Percentiles rank a stretch among this genome's conserved stretches.
Conservation (phyloP, 495 filamentous ascomycete genomes). For the Viridothelium virens region DNA sequence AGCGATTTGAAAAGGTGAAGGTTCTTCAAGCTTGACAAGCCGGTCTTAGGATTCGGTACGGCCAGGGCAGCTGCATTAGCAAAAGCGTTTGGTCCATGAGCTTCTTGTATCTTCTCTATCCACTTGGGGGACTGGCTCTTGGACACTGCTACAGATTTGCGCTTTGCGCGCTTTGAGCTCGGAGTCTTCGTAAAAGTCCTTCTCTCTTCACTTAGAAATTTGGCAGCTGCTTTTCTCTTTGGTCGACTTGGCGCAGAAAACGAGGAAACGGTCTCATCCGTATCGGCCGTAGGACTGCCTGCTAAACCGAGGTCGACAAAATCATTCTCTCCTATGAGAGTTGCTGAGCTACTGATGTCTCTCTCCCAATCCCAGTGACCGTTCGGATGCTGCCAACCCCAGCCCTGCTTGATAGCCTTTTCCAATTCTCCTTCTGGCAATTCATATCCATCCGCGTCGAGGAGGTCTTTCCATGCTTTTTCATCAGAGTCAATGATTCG, state of each 20-base stretch:
- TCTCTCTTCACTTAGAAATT: slow-evolving; percentile 45
- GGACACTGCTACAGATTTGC: slow-evolving; percentile 8
- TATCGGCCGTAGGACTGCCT: slow-evolving; percentile 19
- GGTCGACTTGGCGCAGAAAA: slow-evolving; percentile 29
- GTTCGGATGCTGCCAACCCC: slow-evolving; percentile 94
- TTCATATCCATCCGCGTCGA: slow-evolving; percentile 72
- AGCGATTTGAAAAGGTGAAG: slow-evolving; percentile 95
- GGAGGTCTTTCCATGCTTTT: slow-evolving; percentile 87
- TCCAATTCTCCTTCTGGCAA: slow-evolving; percentile 79
- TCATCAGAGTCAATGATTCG: slow-evolving; percentile 85
- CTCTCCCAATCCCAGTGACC: slow-evolving; percentile 57
- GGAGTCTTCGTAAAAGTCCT: slow-evolving; percentile 20
- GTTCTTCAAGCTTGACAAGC: slow-evolving; percentile 65
- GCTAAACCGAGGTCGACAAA: background rate
- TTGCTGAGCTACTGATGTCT: slow-evolving; percentile 49
- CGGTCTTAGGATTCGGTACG: slow-evolving; percentile 72
- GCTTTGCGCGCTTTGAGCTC: slow-evolving; percentile 36
- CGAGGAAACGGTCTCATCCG: slow-evolving; percentile 16
- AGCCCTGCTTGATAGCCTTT: slow-evolving; percentile 82
- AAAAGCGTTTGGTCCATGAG: slow-evolving; percentile 78
- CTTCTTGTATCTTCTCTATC: slow-evolving; percentile 38
- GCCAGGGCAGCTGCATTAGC: slow-evolving; percentile 73
- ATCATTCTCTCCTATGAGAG: background rate
- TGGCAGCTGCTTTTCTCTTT: slow-evolving; percentile 43
- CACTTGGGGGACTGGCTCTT: slow-evolving; percentile 38